Evolutionary conservation across 768 basidiomycete genomes (phyloP).

Genomic region (Leccinum arenicola): DNA sequence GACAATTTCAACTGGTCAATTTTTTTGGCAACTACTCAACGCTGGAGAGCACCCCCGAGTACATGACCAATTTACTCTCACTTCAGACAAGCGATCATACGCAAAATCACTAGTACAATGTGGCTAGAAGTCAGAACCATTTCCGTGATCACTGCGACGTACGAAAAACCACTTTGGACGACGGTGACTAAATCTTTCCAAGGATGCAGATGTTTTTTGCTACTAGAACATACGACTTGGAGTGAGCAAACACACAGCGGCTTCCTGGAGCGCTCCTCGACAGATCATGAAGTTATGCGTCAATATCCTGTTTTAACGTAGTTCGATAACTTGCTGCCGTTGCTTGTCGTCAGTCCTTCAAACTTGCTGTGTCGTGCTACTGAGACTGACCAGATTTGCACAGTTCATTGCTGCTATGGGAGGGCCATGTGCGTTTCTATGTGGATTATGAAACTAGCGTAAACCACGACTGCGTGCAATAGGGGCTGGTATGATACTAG

Average conservation of each 20-base stretch:
- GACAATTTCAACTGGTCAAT: neutral
- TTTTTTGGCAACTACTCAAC: neutral
- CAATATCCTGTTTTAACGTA: slow-evolving; percentile 1
- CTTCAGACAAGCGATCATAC: too few species aligned
- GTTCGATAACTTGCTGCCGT: neutral
- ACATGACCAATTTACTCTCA: neutral
- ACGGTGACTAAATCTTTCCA: neutral
- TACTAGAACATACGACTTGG: slow-evolving; percentile 1
- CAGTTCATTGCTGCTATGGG: slow-evolving; percentile 1
- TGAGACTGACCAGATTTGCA: neutral
- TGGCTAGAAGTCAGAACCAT: slow-evolving; percentile 1
- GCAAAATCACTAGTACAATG: neutral
- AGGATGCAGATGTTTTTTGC: slow-evolving; percentile 7
- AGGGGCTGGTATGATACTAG: slow-evolving; percentile 2
- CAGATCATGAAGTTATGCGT: neutral
- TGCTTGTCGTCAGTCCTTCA: neutral
- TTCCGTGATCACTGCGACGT: neutral
- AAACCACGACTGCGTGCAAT: neutral
- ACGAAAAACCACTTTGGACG: neutral
- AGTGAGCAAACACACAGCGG: slow-evolving; percentile 1
- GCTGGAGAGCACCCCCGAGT: neutral
- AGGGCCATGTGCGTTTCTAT: slow-evolving; percentile 1
- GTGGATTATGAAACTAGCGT: neutral
- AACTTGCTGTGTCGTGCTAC: neutral
- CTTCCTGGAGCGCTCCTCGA: neutral